phyloP scores from a whole-genome alignment of 345 rosid species.

The Alliaria petiolata region DNA sequence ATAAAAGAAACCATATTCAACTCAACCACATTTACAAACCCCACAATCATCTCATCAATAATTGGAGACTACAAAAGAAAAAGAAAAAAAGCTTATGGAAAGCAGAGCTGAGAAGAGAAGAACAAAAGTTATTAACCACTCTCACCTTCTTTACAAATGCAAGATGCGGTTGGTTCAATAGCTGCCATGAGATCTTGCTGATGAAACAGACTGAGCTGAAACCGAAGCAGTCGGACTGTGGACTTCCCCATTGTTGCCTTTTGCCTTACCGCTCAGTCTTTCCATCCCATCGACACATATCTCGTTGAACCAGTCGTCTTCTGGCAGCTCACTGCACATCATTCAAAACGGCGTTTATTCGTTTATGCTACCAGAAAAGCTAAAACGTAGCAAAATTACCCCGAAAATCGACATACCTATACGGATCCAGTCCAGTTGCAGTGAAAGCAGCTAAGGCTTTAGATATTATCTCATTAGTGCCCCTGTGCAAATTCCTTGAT shows the following conservation, averaged over 20 bases:
- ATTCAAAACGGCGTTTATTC: constrained; percentile 3
- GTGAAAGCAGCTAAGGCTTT: constrained; percentile 80
- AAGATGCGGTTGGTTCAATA: constrained; percentile 26
- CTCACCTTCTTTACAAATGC: constrained; percentile 7
- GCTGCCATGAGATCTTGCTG: constrained; percentile 90
- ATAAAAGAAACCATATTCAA: neutral
- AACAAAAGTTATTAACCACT: constrained; percentile 22
- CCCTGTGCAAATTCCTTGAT: constrained; percentile 90
- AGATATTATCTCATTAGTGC: constrained; percentile 78
- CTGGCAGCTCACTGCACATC: constrained; percentile 69
- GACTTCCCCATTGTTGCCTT: constrained; percentile 67
- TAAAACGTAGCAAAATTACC: neutral
- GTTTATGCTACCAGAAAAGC: neutral
- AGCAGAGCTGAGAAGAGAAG: neutral
- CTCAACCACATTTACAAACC: constrained; percentile 21
- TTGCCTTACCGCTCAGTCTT: constrained; percentile 79
- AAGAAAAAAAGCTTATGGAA: too few species aligned
- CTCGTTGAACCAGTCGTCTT: constrained; percentile 88
- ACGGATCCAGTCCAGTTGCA: constrained; percentile 89
- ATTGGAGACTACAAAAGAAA: constrained; percentile 16
- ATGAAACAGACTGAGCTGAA: constrained; percentile 95
- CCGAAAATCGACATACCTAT: constrained; percentile 51
- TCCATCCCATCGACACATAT: constrained; percentile 80
- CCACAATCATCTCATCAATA: constrained; percentile 22
- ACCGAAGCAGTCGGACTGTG: constrained; percentile 97